Conservation (phyloP, 768 basidiomycete genomes). For the Cytidiella melzeri region DNA sequence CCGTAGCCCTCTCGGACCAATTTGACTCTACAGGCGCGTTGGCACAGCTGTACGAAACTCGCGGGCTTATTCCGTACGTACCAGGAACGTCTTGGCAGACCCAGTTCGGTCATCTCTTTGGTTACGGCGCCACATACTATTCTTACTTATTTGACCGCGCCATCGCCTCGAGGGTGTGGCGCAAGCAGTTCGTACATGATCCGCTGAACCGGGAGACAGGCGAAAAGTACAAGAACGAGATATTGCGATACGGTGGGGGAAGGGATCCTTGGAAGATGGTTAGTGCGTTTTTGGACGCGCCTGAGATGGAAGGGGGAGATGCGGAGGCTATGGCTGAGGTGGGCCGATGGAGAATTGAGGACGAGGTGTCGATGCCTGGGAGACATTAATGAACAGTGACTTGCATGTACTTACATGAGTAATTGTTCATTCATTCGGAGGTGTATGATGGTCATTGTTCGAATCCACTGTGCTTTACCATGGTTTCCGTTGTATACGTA, state of each 20-base stretch:
- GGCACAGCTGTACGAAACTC: conserved; percentile 53
- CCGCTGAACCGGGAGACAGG: conserved; percentile 71
- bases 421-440: not conserved
- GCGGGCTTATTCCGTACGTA: conserved; percentile 80
- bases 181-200: conserved; percentile 58
- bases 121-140: conserved; percentile 97
- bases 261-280: conserved; percentile 95
- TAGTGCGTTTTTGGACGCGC: conserved; percentile 55
- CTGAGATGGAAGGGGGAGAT: conserved; percentile 66
- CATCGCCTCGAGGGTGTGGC: conserved; percentile 91
- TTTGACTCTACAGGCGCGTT: conserved; percentile 75
- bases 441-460: too few species aligned
- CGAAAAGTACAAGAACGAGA: conserved; percentile 71
- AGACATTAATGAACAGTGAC: conserved; percentile 38
- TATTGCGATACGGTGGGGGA: conserved; percentile 81
- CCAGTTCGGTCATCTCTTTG: conserved; percentile 91
- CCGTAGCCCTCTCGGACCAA: conserved; percentile 40
- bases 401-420: not conserved
- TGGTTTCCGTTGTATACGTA: too few species aligned
- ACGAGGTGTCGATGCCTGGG: conserved; percentile 55
- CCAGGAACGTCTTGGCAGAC: conserved; percentile 89
- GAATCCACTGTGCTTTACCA: too few species aligned
- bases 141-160: conserved; percentile 96
- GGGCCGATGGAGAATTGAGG: conserved; percentile 82
- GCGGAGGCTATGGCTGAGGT: conserved; percentile 83